Evolutionary conservation across 2,329 filamentous ascomycete genomes (phyloP).

Genomic region (Elsinoe arachidis): DNA sequence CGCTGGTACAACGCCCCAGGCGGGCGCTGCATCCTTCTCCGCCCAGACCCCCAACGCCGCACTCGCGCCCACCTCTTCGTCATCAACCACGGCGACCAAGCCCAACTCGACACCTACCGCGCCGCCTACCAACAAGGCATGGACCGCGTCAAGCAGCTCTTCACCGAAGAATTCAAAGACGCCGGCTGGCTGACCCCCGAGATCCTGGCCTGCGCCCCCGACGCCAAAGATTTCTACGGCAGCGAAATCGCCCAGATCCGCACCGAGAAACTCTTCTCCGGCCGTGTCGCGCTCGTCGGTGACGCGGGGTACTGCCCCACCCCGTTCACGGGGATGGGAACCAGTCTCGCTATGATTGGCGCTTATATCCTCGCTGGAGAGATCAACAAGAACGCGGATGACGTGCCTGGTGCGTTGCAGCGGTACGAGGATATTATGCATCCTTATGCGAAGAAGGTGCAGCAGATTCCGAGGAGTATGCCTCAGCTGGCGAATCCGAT

Average conservation of each 20-base stretch:
- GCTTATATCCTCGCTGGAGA: slow-evolving; percentile 23
- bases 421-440: slow-evolving; percentile 11
- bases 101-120: not conserved
- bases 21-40: slow-evolving; percentile 17
- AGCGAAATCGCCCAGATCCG: slow-evolving; percentile 23
- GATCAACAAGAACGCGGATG: slow-evolving; percentile 13
- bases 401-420: slow-evolving; percentile 3
- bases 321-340: slow-evolving; percentile 19
- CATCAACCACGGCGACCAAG: slow-evolving; percentile 15
- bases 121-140: slow-evolving; percentile 21
- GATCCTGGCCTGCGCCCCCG: slow-evolving; percentile 30
- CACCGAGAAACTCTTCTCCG: slow-evolving; percentile 24
- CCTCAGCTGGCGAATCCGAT: slow-evolving; percentile 7
- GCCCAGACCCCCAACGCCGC: slow-evolving; percentile 21
- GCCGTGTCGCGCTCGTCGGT: slow-evolving; percentile 22
- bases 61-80: slow-evolving; percentile 18
- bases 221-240: slow-evolving; percentile 23
- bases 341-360: slow-evolving; percentile 20
- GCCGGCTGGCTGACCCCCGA: slow-evolving; percentile 27
- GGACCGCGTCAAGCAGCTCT: slow-evolving; percentile 18
- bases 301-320: slow-evolving; percentile 21
- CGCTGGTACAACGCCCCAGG: slow-evolving; percentile 17
- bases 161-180: slow-evolving; percentile 21
- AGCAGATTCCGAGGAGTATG: slow-evolving; percentile 5
- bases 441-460: slow-evolving; percentile 10